Conservation (phyloP, 1,284 basidiomycete genomes). For the Malassezia arunalokei region DNA sequence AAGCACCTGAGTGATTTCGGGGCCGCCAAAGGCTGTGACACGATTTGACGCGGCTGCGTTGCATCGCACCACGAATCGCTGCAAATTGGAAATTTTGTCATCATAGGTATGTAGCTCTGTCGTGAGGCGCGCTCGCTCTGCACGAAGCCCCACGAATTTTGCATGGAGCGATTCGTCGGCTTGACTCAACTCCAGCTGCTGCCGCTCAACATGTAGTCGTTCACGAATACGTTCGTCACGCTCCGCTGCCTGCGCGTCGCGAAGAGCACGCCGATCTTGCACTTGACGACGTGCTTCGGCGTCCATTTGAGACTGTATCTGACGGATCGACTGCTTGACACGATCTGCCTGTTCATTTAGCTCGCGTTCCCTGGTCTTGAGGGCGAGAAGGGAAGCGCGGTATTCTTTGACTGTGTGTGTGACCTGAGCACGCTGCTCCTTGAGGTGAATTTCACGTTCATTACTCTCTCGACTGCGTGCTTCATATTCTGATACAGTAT, state of each 20-base stretch:
- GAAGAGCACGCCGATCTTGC: constrained; percentile 31
- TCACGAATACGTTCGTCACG: constrained; percentile 14
- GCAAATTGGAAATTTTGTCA: constrained; percentile 11
- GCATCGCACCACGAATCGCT: constrained; percentile 12
- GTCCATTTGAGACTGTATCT: constrained; percentile 53
- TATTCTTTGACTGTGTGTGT: constrained; percentile 42
- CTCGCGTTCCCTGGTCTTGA: constrained; percentile 22
- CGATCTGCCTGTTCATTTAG: constrained; percentile 25
- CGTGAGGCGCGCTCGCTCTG: constrained; percentile 10
- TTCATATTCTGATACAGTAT: constrained; percentile 28
- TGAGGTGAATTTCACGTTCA: constrained; percentile 18
- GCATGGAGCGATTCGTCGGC: constrained; percentile 1
- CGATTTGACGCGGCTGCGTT: constrained; percentile 17
- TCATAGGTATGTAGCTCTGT: constrained; percentile 21
- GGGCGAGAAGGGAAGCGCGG: constrained; percentile 47
- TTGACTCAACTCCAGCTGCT: not conserved
- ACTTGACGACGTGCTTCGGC: constrained; percentile 30
- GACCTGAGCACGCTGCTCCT: constrained; percentile 20
- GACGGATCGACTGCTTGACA: constrained; percentile 48
- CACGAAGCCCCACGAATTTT: constrained; percentile 1
- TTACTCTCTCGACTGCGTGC: constrained; percentile 19
- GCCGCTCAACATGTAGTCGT: constrained; percentile 9
- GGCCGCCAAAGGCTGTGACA: constrained; percentile 32
- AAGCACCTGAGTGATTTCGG: constrained; percentile 27
- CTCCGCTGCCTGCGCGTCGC: constrained; percentile 17